Base-by-base conservation (phyloP, 129 eudicot genomes). In the Rutidosis leptorrhynchoides region DNA sequence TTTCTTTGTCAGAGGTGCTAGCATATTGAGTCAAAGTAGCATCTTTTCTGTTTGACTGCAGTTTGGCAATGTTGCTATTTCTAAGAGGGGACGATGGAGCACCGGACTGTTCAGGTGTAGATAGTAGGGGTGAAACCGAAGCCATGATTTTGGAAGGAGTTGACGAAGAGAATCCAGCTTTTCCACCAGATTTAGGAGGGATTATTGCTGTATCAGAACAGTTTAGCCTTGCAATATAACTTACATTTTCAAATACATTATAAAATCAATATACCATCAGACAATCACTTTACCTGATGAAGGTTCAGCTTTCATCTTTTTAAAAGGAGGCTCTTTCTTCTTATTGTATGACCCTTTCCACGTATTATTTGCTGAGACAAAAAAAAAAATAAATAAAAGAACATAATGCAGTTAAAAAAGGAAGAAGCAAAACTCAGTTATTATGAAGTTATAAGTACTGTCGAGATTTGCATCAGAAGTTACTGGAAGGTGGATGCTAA, bases 321-420 rank as follows among this genome's bases (percentile, higher is more conserved):
- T 85, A 42, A 72, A 78, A 73, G 88, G 96, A 67, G 95, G 90
- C 64, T 90, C 97, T 80, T 83, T 85, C 79, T 84, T 86, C 65
- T 88, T 79, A 74, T 88, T 93, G 71, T 70, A 84, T 59, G 80
- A 55, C 72, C 54, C 87, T 79, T 74, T 89, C 97, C 95, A 78
- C 54, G 74, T 73, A 83, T 71, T 88, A 80, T 79, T 88, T 49
- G 77, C 98, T 93, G 83, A 54, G 71, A 66, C 65, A 45, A 64
- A 65, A 17, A 22, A 66, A 75, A n/a, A 46, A 7, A n/a, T n/a
- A n/a, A n/a, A n/a, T n/a, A n/a, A n/a, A n/a, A 6, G 10, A 35
- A 35, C 45, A 37, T 11, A 37, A 37, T 11, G 12, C 45, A 11
- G 0, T 37, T 37, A 11, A 37, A 37, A 32, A 11, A 37, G 3